Percentiles rank a stretch among this genome's conserved stretches.
Evolutionary conservation across 2,329 filamentous ascomycete genomes (phyloP).

Genomic region (Paecilomyces variotii): DNA sequence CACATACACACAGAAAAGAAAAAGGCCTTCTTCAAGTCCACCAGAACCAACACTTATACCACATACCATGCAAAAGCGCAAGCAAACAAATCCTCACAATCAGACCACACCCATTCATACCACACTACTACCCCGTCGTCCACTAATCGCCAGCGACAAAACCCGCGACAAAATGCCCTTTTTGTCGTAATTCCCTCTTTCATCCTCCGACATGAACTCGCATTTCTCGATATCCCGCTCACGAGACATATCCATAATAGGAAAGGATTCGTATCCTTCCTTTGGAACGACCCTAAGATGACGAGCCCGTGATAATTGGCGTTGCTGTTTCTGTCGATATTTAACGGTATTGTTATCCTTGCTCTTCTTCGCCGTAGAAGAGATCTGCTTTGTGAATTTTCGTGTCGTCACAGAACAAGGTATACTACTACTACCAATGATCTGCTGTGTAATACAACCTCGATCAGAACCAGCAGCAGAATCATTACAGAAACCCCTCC

Average conservation of each 20-base stretch:
- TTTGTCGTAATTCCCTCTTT: not conserved
- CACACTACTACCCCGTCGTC: not conserved
- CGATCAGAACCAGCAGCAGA: not conserved
- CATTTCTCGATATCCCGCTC: not conserved
- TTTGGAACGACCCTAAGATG: not conserved
- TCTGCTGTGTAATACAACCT: too few relatives aligned
- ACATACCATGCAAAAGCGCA: too few relatives aligned
- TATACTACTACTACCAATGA: too few relatives aligned
- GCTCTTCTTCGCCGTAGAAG: not conserved
- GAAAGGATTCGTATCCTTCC: not conserved
- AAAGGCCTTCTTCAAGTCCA: not conserved
- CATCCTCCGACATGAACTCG: not conserved
- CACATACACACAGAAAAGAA: not conserved
- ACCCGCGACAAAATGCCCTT: not conserved
- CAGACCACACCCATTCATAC: not conserved
- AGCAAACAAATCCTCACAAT: too few relatives aligned
- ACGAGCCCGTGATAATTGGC: not conserved
- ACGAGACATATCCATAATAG: not conserved
- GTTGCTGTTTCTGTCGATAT: not conserved
- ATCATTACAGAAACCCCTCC: not conserved
- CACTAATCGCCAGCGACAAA: not conserved
- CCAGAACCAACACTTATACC: not conserved
- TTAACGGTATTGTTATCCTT: not conserved
- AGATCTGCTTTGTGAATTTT: not conserved
- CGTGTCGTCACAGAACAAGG: not conserved